phyloP scores from a whole-genome alignment of 169 alveolate species.

The Cryptosporidium parvum region DNA sequence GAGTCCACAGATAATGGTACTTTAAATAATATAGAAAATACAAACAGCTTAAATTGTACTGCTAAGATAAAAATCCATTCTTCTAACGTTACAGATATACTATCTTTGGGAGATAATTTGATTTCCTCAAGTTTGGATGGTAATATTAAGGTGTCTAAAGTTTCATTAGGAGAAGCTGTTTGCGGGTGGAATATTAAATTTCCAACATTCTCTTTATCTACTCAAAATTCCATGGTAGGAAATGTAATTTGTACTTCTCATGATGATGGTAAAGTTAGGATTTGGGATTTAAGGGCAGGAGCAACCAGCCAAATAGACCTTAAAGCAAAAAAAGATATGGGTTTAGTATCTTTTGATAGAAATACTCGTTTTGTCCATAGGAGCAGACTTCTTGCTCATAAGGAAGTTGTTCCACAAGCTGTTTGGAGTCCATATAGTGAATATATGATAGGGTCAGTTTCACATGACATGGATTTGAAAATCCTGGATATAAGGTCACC shows the following conservation, averaged over 20 bases:
- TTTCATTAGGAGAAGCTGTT: conserved; percentile 29
- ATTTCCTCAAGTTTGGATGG: conserved; percentile 72
- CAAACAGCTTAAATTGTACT: neutral
- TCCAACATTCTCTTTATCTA: conserved; percentile 38
- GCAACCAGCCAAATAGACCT: conserved; percentile 35
- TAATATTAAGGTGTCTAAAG: conserved; percentile 20
- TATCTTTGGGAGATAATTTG: conserved; percentile 41
- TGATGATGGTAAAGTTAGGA: conserved; percentile 71
- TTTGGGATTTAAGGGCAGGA: conserved; percentile 73
- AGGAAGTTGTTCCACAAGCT: conserved; percentile 31
- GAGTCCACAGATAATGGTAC: neutral
- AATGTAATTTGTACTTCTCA: conserved; percentile 69
- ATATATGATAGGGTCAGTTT: conserved; percentile 60
- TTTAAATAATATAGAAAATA: neutral
- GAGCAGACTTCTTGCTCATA: conserved; percentile 60
- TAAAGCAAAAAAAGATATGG: neutral
- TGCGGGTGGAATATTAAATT: conserved; percentile 61
- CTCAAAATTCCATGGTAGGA: conserved; percentile 11
- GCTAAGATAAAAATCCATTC: conserved; percentile 24
- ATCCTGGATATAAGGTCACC: conserved; percentile 69
- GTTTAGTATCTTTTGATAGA: neutral
- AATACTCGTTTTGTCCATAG: conserved; percentile 66
- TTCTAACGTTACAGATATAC: conserved; percentile 39
- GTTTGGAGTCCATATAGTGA: conserved; percentile 63
- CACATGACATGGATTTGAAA: conserved; percentile 57